phyloP scores from a whole-genome alignment of 1,139 yeast species.

The Taphrina confusa region DNA sequence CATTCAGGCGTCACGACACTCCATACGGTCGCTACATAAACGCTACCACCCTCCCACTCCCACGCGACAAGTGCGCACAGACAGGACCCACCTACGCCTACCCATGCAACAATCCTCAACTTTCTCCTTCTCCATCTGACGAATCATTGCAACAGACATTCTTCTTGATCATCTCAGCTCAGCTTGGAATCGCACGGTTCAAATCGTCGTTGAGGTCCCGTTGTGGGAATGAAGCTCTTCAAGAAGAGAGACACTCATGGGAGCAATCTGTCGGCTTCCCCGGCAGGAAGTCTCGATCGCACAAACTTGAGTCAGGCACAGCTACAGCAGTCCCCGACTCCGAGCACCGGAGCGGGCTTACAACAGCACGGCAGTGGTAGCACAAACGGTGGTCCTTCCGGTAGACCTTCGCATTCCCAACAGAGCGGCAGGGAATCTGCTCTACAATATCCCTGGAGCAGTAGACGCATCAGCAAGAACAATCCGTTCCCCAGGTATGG shows the following conservation, averaged over 20 bases:
- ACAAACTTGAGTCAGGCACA: not conserved
- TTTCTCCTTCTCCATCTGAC: too few relatives aligned
- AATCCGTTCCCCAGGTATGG: constrained; percentile 89
- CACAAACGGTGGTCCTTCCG: not conserved
- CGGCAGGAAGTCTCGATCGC: constrained; percentile 13
- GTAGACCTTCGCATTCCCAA: not conserved
- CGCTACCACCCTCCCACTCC: too few relatives aligned
- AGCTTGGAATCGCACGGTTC: too few relatives aligned
- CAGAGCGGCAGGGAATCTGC: not conserved
- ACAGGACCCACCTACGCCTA: too few relatives aligned
- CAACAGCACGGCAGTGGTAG: not conserved
- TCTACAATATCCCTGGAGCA: constrained; percentile 31
- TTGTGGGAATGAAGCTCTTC: constrained; percentile 7
- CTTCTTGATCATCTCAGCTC: too few relatives aligned
- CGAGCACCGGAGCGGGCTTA: not conserved
- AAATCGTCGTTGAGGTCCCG: too few relatives aligned
- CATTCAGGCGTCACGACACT: too few relatives aligned
- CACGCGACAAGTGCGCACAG: too few relatives aligned
- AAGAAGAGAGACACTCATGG: constrained; percentile 22
- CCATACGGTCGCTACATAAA: too few relatives aligned
- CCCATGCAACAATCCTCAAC: too few relatives aligned
- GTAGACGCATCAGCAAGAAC: constrained; percentile 14
- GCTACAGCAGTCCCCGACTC: constrained; percentile 4
- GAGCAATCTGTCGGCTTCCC: not conserved
- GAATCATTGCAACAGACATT: too few relatives aligned